These are phyloP conservation scores for Starmerella lactis-condensi DNA, from an alignment of 805 yeast genomes.

Conservation along the genomic window DNA sequence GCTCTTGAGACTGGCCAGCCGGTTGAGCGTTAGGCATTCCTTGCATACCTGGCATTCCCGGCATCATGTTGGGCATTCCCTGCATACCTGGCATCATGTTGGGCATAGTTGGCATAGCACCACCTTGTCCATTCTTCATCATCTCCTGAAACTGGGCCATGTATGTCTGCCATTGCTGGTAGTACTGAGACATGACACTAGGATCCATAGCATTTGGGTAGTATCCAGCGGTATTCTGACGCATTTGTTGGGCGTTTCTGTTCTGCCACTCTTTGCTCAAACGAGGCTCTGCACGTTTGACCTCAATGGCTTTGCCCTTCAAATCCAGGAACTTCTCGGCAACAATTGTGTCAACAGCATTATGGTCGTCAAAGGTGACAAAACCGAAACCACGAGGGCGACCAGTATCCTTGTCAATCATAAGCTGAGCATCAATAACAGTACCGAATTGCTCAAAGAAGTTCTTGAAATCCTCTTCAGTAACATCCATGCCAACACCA, in stretches of 20 bases:
- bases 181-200: conserved; percentile 27
- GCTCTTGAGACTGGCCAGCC: not conserved
- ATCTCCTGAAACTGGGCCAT: conserved; percentile 24
- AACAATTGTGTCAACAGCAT: conserved; percentile 78
- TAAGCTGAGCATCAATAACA: conserved; percentile 86
- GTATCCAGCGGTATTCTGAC: conserved; percentile 5
- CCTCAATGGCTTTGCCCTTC: conserved; percentile 49
- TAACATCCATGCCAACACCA: conserved; percentile 85
- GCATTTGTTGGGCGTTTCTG: conserved; percentile 8
- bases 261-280: conserved; percentile 15
- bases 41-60: conserved; percentile 4
- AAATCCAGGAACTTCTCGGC: conserved; percentile 63
- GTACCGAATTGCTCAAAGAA: conserved; percentile 77
- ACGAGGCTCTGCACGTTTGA: conserved; percentile 29
- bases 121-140: conserved; percentile 17
- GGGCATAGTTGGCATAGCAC: conserved; percentile 14
- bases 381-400: conserved; percentile 94
- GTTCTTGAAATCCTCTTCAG: conserved; percentile 71
- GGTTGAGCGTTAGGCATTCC: conserved; percentile 3
- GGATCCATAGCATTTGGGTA: conserved; percentile 25
- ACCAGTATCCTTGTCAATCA: conserved; percentile 95
- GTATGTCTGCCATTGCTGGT: conserved; percentile 27
- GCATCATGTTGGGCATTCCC: conserved; percentile 8
- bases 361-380: conserved; percentile 85
- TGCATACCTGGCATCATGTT: conserved; percentile 8